Evolutionary conservation across 106 monocot species (phyloP).

Genomic region (Allium fistulosum): DNA sequence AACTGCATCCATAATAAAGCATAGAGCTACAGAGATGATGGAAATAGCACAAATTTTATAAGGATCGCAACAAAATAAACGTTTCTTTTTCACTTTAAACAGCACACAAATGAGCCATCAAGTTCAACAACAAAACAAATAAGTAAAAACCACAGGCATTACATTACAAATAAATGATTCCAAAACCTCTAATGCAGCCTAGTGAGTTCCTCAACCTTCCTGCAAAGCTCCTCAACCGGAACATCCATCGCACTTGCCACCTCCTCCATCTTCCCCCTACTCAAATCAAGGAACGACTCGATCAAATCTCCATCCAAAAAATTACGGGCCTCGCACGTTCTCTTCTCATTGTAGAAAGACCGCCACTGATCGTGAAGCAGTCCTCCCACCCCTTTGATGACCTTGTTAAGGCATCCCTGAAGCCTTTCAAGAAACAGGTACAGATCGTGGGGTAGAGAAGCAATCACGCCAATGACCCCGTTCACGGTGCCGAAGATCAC

Average conservation of each 20-base stretch:
- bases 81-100: too few relatives aligned
- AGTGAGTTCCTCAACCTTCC: conserved; percentile 89
- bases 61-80: too few relatives aligned
- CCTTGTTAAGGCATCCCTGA: conserved; percentile 69
- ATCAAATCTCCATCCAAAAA: conserved; percentile 96
- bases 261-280: conserved; percentile 65
- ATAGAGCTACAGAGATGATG: too few relatives aligned
- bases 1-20: too few relatives aligned
- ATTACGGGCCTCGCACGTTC: conserved; percentile 71
- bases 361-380: conserved; percentile 96
- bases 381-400: conserved; percentile 92
- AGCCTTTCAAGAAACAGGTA: conserved; percentile 84
- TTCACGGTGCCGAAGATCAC: conserved; percentile 94
- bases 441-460: conserved; percentile 88
- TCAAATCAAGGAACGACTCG: conserved; percentile 94
- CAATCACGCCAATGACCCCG: conserved; percentile 86
- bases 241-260: conserved; percentile 61
- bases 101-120: too few relatives aligned
- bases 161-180: background rate
- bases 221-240: conserved; percentile 81
- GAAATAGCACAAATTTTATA: too few relatives aligned
- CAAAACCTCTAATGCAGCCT: conserved; percentile 51
- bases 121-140: background rate
- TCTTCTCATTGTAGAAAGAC: conserved; percentile 92
- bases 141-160: background rate